Evolutionary conservation across 768 basidiomycete genomes (phyloP).

Genomic region (Phylloporus sp.): DNA sequence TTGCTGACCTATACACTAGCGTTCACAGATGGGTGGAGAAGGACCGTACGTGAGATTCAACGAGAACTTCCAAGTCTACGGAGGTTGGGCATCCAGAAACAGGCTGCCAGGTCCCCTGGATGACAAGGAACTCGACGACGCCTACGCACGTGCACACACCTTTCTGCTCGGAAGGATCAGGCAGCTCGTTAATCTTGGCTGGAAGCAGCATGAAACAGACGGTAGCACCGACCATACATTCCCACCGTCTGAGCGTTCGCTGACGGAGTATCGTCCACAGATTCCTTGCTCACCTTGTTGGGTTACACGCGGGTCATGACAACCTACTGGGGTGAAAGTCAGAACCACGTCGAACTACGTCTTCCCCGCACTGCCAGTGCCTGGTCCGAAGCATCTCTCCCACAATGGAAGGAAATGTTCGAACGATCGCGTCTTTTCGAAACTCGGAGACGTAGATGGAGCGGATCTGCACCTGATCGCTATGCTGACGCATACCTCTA

Average conservation of each 20-base stretch:
- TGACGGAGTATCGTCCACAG: background rate
- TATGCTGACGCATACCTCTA: constrained; percentile 5
- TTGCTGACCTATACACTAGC: no score
- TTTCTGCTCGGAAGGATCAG: background rate
- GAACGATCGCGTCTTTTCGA: background rate
- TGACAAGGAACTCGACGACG: background rate
- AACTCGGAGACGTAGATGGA: background rate
- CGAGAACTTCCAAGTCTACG: no score
- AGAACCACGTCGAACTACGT: background rate
- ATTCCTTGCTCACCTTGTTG: background rate
- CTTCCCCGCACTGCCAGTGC: constrained; percentile 2
- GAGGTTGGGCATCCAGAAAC: background rate
- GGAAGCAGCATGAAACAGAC: background rate
- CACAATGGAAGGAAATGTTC: constrained; percentile 2
- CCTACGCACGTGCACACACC: background rate
- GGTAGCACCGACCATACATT: background rate
- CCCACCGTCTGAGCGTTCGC: background rate
- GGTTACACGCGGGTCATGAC: background rate
- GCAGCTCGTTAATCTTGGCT: background rate
- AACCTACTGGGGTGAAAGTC: background rate
- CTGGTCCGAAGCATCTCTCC: background rate
- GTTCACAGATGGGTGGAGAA: constrained; percentile 5
- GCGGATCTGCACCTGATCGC: background rate
- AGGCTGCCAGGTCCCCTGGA: background rate
- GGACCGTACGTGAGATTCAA: constrained; percentile 7